Evolutionary conservation across 2,329 filamentous ascomycete genomes (phyloP).

Genomic region (Fusarium sacchari): DNA sequence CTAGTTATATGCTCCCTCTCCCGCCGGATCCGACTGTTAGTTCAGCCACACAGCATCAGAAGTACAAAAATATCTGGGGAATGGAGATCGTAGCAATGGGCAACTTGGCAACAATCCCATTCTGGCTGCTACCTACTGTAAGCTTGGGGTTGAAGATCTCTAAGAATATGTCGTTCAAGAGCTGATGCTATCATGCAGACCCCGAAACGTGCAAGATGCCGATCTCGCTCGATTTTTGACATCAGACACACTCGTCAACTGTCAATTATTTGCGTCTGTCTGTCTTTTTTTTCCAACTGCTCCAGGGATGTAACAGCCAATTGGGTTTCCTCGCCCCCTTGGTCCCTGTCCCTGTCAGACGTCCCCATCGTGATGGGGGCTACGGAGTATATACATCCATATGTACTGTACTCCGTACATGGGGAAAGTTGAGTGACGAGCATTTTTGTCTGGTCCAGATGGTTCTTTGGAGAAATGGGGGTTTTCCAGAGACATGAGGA

Average conservation of each 20-base stretch:
- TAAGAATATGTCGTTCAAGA: constrained; percentile 3
- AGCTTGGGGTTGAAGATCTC: constrained; percentile 1
- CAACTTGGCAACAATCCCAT: constrained; percentile 12
- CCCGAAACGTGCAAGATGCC: constrained; percentile 5
- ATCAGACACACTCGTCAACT: neutral
- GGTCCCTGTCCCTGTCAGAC: constrained; percentile 4
- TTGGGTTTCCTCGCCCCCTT: constrained; percentile 1
- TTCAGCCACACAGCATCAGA: constrained; percentile 23
- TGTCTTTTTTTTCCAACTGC: neutral
- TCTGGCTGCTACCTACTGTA: neutral
- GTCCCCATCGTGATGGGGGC: neutral
- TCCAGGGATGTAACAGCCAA: neutral
- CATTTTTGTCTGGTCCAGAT: neutral
- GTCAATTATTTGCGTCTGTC: neutral
- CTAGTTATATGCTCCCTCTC: constrained; percentile 5
- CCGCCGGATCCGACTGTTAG: constrained; percentile 23
- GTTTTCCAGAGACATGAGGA: neutral
- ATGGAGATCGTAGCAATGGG: constrained; percentile 6
- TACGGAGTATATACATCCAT: too few species aligned
- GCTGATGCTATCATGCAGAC: constrained; percentile 11
- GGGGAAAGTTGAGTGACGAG: neutral
- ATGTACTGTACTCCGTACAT: too few species aligned
- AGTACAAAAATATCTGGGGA: neutral
- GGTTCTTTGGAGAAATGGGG: neutral
- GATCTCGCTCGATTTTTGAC: constrained; percentile 2